Percentiles rank a stretch among this genome's conserved stretches.
Conservation (phyloP, 139 green algal species). For the Volvox reticuliferus region DNA sequence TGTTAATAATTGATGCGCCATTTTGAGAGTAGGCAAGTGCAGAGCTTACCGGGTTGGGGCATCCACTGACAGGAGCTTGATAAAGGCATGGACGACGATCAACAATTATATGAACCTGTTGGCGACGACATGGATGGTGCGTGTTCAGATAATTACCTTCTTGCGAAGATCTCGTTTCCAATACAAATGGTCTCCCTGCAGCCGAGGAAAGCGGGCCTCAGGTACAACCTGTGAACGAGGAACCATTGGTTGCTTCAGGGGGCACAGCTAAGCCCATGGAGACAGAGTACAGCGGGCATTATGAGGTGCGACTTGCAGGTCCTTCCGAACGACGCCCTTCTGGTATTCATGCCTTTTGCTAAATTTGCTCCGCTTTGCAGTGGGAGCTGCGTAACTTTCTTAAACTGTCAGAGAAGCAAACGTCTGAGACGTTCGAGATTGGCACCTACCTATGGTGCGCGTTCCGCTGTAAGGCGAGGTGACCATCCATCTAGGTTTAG, state of each 20-base stretch:
- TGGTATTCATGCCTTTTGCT: neutral
- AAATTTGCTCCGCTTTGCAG: constrained; percentile 46
- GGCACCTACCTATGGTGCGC: constrained; percentile 85
- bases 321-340: neutral
- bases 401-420: constrained; percentile 57
- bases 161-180: constrained; percentile 17
- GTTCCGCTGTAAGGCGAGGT: neutral
- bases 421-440: constrained; percentile 81
- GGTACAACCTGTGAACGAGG: neutral
- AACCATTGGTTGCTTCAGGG: neutral
- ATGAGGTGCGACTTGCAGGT: constrained; percentile 29
- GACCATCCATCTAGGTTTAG: neutral
- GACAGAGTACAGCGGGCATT: constrained; percentile 11
- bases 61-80: neutral
- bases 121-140: constrained; percentile 29
- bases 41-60: neutral
- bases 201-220: constrained; percentile 4
- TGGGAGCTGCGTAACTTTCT: constrained; percentile 64
- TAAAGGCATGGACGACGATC: constrained; percentile 12
- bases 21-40: neutral
- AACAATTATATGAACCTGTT: constrained; percentile 18
- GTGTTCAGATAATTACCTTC: neutral
- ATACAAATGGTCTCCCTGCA: neutral
- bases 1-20: too few relatives aligned
- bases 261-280: constrained; percentile 14